Base-by-base conservation (phyloP, 768 basidiomycete genomes). In the Pluteus cervinus region DNA sequence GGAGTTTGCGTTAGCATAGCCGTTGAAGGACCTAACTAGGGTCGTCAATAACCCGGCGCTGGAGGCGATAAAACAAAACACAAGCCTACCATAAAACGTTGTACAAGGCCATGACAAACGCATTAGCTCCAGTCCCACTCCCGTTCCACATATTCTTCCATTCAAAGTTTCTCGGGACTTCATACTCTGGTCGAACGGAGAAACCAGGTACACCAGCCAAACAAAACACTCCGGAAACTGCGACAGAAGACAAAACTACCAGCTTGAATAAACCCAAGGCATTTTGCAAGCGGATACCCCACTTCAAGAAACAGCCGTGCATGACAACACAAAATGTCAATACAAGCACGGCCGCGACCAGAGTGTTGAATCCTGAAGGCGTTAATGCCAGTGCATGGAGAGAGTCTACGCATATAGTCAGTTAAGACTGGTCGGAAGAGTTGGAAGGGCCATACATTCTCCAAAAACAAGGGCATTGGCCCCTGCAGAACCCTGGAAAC, bases 1-100 rank as follows among this genome's bases (percentile, higher is more conserved):
- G 44, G 83, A 85, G 49, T 86, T 85, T 7, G 81, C 82, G 40
- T 81, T 83, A 2, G 76, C 73, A 51, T 85, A 88, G 0, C 85
- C 85, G 32, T 73, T 67, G 50, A 76, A 83, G 0, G 80, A 78
- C 82, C 82, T 84, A 28, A 8, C 38, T 31, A 26, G 26, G 15
- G 26, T 23, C 9, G 37, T 31, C 20, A 47, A 5, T 36, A 32
- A 7, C 3, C 26, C 4, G 38, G n/a, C 4, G 23, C 12, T 21
- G 5, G 15, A 15, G 24, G 4, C 20, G 15, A 2, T 4, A 12
- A 1, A 14, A 32, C 4, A 4, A 37, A 23, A 3, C 21, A 2
- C 10, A 28, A 26, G 39, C 61, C 7, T 37, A 81, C 83, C 84
- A 86, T 16, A 82, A 79, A 29, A 85, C 79, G 44, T 69, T 79